phyloP scores from a whole-genome alignment of 495 filamentous ascomycete species.

The Cudoniella acicularis region DNA sequence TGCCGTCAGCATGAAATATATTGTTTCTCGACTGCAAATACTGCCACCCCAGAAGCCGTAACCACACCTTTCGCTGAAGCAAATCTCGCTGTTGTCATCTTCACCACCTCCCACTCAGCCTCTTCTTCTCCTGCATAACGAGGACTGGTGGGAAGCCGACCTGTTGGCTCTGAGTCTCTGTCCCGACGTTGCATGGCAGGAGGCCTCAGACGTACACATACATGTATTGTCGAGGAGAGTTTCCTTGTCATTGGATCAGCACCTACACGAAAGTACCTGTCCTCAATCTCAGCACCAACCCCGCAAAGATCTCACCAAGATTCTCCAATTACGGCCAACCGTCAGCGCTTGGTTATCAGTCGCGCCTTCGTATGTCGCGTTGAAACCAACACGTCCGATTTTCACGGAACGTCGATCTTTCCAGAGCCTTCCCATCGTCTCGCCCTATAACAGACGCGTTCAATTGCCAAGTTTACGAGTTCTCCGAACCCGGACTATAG shows the following conservation, averaged over 20 bases:
- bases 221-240: background rate
- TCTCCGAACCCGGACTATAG: background rate
- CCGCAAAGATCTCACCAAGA: background rate
- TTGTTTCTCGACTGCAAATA: background rate
- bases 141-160: background rate
- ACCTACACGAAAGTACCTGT: background rate
- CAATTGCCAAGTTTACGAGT: background rate
- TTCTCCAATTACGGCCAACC: background rate
- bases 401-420: background rate
- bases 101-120: background rate
- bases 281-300: background rate
- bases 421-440: background rate
- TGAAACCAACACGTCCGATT: background rate
- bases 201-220: background rate
- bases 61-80: background rate
- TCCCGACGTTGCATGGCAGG: background rate
- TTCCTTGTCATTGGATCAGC: background rate
- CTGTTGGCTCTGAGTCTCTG: background rate
- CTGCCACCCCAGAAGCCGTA: background rate
- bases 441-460: background rate
- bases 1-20: background rate
- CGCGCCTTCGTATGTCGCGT: background rate
- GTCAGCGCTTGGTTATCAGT: too few species aligned
- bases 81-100: background rate
- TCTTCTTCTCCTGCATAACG: background rate